phyloP scores from a whole-genome alignment of 768 basidiomycete genomes.

The Lactarius pseudohatsudake region DNA sequence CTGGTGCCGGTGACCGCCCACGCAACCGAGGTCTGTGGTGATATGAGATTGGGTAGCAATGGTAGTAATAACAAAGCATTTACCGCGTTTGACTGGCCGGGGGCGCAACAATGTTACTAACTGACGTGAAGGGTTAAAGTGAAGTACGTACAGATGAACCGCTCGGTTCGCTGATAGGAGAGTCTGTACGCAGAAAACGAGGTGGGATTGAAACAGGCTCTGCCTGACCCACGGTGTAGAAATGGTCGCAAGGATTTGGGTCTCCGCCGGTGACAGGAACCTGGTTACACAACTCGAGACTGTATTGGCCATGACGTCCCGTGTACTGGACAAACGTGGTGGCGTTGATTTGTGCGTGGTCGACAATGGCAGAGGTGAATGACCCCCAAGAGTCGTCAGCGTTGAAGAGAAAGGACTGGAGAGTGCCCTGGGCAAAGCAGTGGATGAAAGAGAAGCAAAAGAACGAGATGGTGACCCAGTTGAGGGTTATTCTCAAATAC shows the following conservation, averaged over 20 bases:
- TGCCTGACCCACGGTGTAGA: slow-evolving; percentile 30
- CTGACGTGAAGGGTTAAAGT: background rate
- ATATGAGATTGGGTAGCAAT: background rate
- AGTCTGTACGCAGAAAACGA: background rate
- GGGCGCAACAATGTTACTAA: background rate
- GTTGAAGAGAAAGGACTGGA: slow-evolving; percentile 49
- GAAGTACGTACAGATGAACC: background rate
- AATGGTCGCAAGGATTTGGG: slow-evolving; percentile 18
- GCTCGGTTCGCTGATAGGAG: background rate
- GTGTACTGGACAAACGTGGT: slow-evolving; percentile 36
- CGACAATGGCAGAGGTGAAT: slow-evolving; percentile 42
- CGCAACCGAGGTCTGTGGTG: background rate
- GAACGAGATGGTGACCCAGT: slow-evolving; percentile 41
- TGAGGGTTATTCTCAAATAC: slow-evolving; percentile 37
- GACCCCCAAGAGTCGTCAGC: slow-evolving; percentile 44
- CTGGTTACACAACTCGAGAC: slow-evolving; percentile 46
- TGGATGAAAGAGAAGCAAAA: slow-evolving; percentile 51
- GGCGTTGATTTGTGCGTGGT: slow-evolving; percentile 38
- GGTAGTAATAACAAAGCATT: background rate
- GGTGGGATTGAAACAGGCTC: slow-evolving; percentile 36
- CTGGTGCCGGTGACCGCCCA: background rate
- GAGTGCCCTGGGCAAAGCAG: slow-evolving; percentile 52
- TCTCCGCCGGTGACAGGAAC: slow-evolving; percentile 40
- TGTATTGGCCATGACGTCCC: slow-evolving; percentile 34
- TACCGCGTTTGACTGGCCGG: background rate